Evolutionary conservation across 768 basidiomycete species (phyloP).

Genomic region (Mycena polygramma): DNA sequence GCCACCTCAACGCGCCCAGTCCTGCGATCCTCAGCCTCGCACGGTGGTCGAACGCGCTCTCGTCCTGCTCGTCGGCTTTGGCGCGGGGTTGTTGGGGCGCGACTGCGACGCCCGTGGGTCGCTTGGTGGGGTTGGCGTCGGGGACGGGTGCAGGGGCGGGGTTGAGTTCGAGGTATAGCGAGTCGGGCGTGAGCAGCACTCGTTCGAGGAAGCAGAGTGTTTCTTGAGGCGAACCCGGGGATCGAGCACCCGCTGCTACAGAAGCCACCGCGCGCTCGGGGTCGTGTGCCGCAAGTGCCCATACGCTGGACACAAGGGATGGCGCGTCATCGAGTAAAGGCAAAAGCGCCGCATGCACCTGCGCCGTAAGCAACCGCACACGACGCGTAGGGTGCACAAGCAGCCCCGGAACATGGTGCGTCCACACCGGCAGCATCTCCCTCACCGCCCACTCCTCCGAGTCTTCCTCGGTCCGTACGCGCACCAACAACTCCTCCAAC

Average conservation of each 20-base stretch:
- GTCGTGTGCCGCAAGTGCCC: constrained; percentile 81
- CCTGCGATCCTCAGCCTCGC: constrained; percentile 79
- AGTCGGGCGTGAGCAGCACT: constrained; percentile 71
- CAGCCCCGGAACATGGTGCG: constrained; percentile 88
- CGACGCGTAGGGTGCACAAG: constrained; percentile 86
- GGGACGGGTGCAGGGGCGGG: constrained; percentile 57
- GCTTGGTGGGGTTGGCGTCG: background rate
- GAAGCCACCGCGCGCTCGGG: constrained; percentile 72
- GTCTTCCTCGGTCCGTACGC: constrained; percentile 63
- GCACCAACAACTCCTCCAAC: constrained; percentile 85
- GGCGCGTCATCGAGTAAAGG: constrained; percentile 66
- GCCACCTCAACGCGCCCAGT: constrained; percentile 74
- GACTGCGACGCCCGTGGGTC: constrained; percentile 24
- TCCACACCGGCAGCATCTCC: constrained; percentile 89
- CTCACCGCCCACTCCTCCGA: constrained; percentile 56
- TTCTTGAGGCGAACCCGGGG: background rate
- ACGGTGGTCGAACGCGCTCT: constrained; percentile 75
- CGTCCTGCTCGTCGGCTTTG: constrained; percentile 74
- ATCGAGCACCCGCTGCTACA: constrained; percentile 47
- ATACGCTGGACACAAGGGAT: constrained; percentile 64
- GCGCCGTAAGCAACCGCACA: constrained; percentile 71
- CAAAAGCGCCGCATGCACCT: constrained; percentile 77
- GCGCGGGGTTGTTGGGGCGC: constrained; percentile 42
- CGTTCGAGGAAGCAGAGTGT: constrained; percentile 67
- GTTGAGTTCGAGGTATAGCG: constrained; percentile 71